Evolutionary conservation across 163 green algal species (phyloP).

Genomic region (Chlamydomonas reinhardtii): DNA sequence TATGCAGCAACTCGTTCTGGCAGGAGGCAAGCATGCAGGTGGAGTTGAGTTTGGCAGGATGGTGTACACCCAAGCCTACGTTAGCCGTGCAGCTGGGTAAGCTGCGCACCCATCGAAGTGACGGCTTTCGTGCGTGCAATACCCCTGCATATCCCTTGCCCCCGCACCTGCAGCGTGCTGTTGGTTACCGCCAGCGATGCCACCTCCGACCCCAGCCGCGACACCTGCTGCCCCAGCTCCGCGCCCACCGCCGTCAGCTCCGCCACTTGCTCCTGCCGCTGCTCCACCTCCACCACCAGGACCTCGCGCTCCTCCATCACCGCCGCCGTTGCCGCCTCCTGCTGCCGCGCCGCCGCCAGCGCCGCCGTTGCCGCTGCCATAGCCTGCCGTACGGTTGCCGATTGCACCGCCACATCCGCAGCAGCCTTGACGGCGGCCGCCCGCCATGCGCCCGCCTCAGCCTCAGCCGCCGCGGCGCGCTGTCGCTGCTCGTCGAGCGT

Average conservation of each 20-base stretch:
- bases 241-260: neutral
- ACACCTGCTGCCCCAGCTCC: neutral
- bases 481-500: neutral
- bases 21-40: too few species aligned
- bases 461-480: neutral
- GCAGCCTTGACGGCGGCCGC: neutral
- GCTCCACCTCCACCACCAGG: constrained; percentile 11
- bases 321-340: neutral
- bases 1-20: too few species aligned
- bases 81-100: too few species aligned
- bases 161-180: neutral
- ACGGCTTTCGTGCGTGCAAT: too few species aligned
- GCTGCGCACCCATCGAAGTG: too few species aligned
- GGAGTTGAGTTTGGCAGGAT: too few species aligned
- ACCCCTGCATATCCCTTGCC: too few species aligned
- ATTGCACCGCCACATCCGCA: neutral
- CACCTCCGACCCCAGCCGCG: neutral
- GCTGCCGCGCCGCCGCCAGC: neutral
- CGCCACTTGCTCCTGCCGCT: constrained; percentile 8
- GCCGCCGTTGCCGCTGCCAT: neutral
- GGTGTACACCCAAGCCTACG: too few species aligned
- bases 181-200: neutral
- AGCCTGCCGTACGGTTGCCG: neutral
- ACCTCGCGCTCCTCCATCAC: neutral
- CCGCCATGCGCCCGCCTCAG: neutral